phyloP scores from a whole-genome alignment of 164 flowering plant genomes.

The Euptelea pleiosperma region DNA sequence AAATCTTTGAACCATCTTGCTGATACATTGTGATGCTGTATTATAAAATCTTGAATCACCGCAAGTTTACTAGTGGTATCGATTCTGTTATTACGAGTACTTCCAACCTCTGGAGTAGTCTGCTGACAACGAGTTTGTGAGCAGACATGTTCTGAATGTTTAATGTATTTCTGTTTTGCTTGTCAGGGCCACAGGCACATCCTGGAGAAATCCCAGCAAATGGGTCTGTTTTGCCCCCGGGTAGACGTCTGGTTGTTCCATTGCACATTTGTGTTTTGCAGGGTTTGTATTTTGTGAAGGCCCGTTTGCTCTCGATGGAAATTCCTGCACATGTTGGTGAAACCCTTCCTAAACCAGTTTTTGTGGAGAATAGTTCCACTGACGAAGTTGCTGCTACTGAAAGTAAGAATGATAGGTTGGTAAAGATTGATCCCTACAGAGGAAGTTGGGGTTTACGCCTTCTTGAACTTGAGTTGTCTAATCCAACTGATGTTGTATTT shows the following conservation, averaged over 20 bases:
- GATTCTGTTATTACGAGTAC: background rate
- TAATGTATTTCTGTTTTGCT: slow-evolving; percentile 17
- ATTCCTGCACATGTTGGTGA: slow-evolving; percentile 91
- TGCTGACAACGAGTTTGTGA: no score
- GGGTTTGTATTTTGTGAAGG: slow-evolving; percentile 91
- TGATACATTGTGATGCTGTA: no score
- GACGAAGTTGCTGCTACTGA: slow-evolving; percentile 30
- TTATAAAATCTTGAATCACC: no score
- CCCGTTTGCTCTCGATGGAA: slow-evolving; percentile 95
- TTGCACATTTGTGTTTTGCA: slow-evolving; percentile 85
- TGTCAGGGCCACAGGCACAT: slow-evolving; percentile 53
- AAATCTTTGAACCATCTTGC: no score
- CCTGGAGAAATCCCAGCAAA: slow-evolving; percentile 34
- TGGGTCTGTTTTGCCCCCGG: slow-evolving; percentile 59
- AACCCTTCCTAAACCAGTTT: slow-evolving; percentile 40
- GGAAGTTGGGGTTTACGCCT: slow-evolving; percentile 99
- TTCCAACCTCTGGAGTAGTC: background rate
- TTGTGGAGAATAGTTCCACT: slow-evolving; percentile 20
- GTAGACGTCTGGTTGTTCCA: slow-evolving; percentile 88
- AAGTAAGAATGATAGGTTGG: slow-evolving; percentile 51
- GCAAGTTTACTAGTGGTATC: no score
- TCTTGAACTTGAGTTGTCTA: slow-evolving; percentile 92
- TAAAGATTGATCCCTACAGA: slow-evolving; percentile 89
- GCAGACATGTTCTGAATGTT: slow-evolving; percentile 7
- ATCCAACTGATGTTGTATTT: slow-evolving; percentile 93